Evolutionary conservation across 208 protist genomes (phyloP).

Genomic region (Tritrichomonas foetus): DNA sequence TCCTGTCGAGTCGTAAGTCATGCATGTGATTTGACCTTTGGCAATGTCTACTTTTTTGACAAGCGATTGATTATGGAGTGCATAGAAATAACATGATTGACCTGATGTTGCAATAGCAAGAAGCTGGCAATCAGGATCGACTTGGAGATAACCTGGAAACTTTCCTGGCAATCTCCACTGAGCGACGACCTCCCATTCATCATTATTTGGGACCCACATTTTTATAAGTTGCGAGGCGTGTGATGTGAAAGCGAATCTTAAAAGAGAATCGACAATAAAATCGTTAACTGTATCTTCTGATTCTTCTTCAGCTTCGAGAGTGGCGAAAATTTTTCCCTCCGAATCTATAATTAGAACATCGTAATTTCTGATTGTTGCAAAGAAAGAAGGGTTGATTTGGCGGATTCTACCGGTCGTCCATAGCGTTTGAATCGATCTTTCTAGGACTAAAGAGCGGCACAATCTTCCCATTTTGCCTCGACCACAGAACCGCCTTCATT

Average conservation of each 20-base stretch:
- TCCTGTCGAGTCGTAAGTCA: neutral
- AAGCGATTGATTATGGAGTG: neutral
- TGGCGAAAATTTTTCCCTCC: neutral
- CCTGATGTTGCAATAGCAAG: neutral
- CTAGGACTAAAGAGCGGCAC: neutral
- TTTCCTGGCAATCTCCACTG: constrained; percentile 18
- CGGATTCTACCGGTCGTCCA: neutral
- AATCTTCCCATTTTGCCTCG: constrained; percentile 30
- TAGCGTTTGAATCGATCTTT: neutral
- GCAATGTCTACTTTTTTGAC: neutral
- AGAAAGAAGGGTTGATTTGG: neutral
- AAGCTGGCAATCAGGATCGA: neutral
- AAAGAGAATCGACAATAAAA: neutral
- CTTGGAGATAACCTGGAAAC: neutral
- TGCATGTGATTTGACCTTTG: neutral
- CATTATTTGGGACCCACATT: neutral
- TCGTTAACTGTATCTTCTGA: neutral
- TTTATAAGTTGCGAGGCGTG: neutral
- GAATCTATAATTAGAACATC: constrained; percentile 38
- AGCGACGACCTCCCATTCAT: neutral
- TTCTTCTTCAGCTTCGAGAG: neutral
- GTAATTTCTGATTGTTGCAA: neutral
- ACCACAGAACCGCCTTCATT: too few relatives aligned
- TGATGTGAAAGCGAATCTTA: constrained; percentile 16
- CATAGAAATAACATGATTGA: neutral